Evolutionary conservation across 805 yeast genomes (phyloP).

Genomic region (Sugiyamaella qingdaonensis): DNA sequence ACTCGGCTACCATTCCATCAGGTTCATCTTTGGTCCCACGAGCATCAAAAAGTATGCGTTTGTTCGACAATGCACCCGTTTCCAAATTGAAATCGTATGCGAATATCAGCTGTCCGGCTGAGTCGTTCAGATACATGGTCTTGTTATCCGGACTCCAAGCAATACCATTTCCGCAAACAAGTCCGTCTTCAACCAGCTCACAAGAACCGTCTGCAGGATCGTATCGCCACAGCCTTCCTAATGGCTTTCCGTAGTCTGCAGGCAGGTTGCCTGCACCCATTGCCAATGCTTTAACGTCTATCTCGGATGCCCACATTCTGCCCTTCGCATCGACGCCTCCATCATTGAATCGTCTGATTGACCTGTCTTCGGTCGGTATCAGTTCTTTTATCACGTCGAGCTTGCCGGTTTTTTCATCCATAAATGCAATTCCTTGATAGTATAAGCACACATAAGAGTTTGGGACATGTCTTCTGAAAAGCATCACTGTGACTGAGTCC

Average conservation of each 20-base stretch:
- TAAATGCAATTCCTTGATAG: conserved; percentile 33
- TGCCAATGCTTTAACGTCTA: conserved; percentile 28
- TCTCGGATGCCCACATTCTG: conserved; percentile 53
- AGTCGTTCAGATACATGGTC: conserved; percentile 50
- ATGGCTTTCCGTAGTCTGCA: conserved; percentile 25
- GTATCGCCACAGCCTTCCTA: conserved; percentile 35
- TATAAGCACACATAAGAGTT: conserved; percentile 33
- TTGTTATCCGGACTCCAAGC: conserved; percentile 46
- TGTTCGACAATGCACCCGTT: conserved; percentile 36
- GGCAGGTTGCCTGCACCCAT: conserved; percentile 28
- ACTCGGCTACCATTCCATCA: conserved; percentile 2
- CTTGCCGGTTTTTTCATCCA: conserved; percentile 35
- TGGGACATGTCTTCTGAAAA: conserved; percentile 30
- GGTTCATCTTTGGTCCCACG: conserved; percentile 22
- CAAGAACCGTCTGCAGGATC: conserved; percentile 32
- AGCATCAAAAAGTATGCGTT: conserved; percentile 21
- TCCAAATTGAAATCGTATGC: conserved; percentile 41
- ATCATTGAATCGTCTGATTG: conserved; percentile 59
- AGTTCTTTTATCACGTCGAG: conserved; percentile 31
- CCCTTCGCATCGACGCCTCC: conserved; percentile 78
- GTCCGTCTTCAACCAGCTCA: conserved; percentile 28
- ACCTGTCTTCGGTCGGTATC: conserved; percentile 28
- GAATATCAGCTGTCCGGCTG: conserved; percentile 45
- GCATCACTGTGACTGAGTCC: conserved; percentile 33
- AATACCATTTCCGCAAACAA: conserved; percentile 53